phyloP scores from a whole-genome alignment of 2,329 filamentous ascomycete genomes.

The Aspergillus hortae region DNA sequence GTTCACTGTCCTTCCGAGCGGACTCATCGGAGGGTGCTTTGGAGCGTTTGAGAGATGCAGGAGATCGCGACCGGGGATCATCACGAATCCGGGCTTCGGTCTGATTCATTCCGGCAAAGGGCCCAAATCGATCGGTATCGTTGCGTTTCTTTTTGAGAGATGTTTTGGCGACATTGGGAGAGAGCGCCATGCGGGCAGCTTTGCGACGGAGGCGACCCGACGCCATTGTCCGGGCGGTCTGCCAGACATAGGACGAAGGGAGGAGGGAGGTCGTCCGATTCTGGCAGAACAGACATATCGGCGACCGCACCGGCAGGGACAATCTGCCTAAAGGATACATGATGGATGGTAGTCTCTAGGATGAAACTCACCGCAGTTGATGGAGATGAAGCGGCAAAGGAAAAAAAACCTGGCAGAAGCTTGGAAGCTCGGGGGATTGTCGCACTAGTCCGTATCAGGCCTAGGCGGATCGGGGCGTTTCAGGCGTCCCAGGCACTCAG shows the following conservation, averaged over 20 bases:
- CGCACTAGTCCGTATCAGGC: constrained; percentile 8
- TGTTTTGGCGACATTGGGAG: constrained; percentile 27
- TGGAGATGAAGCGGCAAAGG: not conserved
- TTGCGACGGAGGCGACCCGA: constrained; percentile 30
- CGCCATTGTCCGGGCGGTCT: constrained; percentile 30
- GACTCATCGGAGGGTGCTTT: constrained; percentile 29
- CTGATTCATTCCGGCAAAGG: constrained; percentile 60
- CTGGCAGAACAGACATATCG: constrained; percentile 34
- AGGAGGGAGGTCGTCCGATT: constrained; percentile 19
- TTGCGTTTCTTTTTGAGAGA: constrained; percentile 34
- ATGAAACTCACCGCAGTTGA: not conserved
- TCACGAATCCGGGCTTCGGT: constrained; percentile 46
- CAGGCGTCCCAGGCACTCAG: constrained; percentile 10
- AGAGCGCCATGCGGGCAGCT: constrained; percentile 37
- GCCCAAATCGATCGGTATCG: constrained; percentile 46
- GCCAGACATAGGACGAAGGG: constrained; percentile 20
- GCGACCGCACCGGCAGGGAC: constrained; percentile 24
- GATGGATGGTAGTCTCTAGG: constrained; percentile 2
- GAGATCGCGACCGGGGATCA: constrained; percentile 31
- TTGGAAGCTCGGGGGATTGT: constrained; percentile 7
- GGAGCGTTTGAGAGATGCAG: constrained; percentile 44
- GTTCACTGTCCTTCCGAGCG: constrained; percentile 44
- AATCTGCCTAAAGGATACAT: constrained; percentile 24
- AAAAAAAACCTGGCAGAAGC: constrained; percentile 8
- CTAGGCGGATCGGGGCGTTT: constrained; percentile 13